phyloP scores from a whole-genome alignment of 331 rosid genomes.

The Saraca asoca region DNA sequence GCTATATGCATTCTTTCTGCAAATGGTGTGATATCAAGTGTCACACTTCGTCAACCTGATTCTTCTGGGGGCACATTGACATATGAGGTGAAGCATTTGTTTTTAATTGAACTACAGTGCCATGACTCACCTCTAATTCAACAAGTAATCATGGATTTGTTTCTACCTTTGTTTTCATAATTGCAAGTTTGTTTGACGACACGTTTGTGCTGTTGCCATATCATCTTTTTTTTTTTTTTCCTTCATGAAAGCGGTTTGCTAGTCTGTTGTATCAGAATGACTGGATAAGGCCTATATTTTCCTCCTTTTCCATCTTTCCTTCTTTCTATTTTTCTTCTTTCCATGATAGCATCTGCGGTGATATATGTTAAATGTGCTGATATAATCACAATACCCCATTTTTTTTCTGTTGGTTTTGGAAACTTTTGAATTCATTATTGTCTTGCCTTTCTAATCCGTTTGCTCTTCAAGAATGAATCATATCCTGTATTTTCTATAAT shows the following conservation, averaged over 20 bases:
- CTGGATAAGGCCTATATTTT: slow-evolving; percentile 8
- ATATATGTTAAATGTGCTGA: slow-evolving; percentile 8
- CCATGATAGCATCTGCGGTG: not conserved
- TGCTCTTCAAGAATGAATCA: not conserved
- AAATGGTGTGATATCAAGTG: slow-evolving; percentile 94
- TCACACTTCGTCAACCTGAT: slow-evolving; percentile 96
- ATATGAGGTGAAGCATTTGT: slow-evolving; percentile 70
- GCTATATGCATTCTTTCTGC: slow-evolving; percentile 92
- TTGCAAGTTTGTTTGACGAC: not conserved
- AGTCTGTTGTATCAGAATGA: not conserved
- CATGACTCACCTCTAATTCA: slow-evolving; percentile 14
- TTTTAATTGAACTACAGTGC: not conserved
- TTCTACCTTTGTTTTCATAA: not conserved
- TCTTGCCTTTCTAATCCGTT: not conserved
- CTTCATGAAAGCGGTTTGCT: slow-evolving; percentile 10
- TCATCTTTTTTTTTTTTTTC: not conserved
- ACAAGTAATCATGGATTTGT: slow-evolving; percentile 5
- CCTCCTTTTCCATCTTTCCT: not conserved
- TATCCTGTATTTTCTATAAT: slow-evolving; percentile 9
- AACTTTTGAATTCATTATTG: not conserved
- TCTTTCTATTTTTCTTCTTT: not conserved
- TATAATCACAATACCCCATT: not conserved
- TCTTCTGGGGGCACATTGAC: slow-evolving; percentile 97
- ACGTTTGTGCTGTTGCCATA: not conserved
- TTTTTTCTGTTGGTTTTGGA: not conserved